A percentile compares a stretch with the other conserved stretches of the same genome.
phyloP scores from a whole-genome alignment of 805 yeast genomes.

The Sugiyamaella smithiae region DNA sequence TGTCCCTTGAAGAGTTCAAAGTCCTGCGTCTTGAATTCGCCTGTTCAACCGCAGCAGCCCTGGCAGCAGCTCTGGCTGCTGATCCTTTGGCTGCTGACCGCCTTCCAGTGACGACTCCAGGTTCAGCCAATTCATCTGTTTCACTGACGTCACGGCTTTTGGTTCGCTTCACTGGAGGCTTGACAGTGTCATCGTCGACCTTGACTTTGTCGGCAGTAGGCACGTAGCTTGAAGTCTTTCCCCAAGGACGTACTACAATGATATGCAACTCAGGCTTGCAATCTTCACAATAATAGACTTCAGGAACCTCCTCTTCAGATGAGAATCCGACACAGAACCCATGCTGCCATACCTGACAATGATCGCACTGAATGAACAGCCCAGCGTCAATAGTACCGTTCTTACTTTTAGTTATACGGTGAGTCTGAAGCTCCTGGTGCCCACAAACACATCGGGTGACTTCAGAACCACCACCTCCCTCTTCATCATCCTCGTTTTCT shows the following conservation, averaged over 20 bases:
- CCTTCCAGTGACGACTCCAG: background rate
- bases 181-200: conserved; percentile 29
- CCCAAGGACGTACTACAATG: conserved; percentile 46
- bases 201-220: conserved; percentile 37
- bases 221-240: conserved; percentile 48
- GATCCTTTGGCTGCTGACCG: background rate
- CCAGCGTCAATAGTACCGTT: conserved; percentile 72
- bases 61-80: background rate
- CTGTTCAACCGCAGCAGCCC: conserved; percentile 2
- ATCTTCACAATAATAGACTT: conserved; percentile 90
- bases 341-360: conserved; percentile 96
- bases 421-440: conserved; percentile 43
- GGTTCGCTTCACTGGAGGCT: background rate
- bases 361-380: conserved; percentile 91
- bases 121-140: conserved; percentile 11
- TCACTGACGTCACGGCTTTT: conserved; percentile 9
- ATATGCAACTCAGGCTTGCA: conserved; percentile 85
- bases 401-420: conserved; percentile 26
- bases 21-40: conserved; percentile 19
- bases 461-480: conserved; percentile 32
- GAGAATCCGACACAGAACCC: conserved; percentile 90
- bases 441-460: conserved; percentile 58
- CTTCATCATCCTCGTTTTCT: conserved; percentile 16
- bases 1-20: conserved; percentile 23
- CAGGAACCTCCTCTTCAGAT: conserved; percentile 76